Conservation (phyloP, 1,284 basidiomycete genomes). For the Sphaerobolus stellatus region DNA sequence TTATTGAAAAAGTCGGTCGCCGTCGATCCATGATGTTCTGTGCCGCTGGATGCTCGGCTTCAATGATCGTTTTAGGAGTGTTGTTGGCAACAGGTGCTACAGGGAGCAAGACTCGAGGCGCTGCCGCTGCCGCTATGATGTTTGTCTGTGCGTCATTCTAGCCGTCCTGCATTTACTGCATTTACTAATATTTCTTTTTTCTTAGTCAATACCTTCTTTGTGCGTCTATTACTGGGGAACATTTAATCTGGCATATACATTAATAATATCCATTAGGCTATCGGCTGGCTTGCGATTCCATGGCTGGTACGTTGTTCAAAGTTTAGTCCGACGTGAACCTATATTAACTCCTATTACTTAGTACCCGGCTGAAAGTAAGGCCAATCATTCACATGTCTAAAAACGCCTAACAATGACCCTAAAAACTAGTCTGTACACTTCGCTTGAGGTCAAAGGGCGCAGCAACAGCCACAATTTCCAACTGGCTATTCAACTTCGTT, state of each 20-base stretch:
- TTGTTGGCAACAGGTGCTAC: constrained; percentile 37
- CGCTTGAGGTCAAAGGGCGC: constrained; percentile 23
- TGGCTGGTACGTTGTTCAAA: constrained; percentile 55
- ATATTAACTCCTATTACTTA: not conserved
- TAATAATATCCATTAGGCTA: constrained; percentile 30
- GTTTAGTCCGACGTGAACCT: too few species aligned
- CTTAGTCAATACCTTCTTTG: constrained; percentile 68
- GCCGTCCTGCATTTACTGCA: not conserved
- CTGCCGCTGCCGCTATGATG: constrained; percentile 6
- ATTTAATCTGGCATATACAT: not conserved
- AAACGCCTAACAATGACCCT: not conserved
- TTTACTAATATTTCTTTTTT: constrained; percentile 33
- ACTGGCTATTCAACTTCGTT: constrained; percentile 66
- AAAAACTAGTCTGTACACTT: constrained; percentile 22
- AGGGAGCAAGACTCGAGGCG: not conserved
- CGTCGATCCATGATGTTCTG: constrained; percentile 69
- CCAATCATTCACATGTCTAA: not conserved
- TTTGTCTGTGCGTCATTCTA: constrained; percentile 9
- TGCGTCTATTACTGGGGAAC: constrained; percentile 1
- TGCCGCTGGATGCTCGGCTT: constrained; percentile 51
- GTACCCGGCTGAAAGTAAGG: constrained; percentile 57
- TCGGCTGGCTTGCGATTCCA: constrained; percentile 74
- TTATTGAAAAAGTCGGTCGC: constrained; percentile 64
- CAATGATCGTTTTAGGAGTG: constrained; percentile 54
- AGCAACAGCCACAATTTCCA: constrained; percentile 29